Percentiles rank a stretch among this genome's conserved stretches.
Conservation (phyloP, 495 filamentous ascomycete species). For the Astrothelium macrocarpum region DNA sequence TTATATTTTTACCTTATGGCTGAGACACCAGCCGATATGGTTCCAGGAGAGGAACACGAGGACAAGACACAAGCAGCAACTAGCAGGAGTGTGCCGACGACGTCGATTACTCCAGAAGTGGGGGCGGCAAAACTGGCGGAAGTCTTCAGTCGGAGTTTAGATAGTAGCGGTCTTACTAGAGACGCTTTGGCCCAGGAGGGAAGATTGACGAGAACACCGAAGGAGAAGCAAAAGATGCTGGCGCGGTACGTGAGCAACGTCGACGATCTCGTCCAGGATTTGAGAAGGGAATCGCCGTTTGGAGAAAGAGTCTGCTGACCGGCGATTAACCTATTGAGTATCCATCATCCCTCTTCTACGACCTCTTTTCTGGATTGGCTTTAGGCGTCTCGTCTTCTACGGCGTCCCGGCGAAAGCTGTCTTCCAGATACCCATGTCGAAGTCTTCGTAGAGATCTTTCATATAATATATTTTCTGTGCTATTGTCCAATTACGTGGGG, state of each 20-base stretch:
- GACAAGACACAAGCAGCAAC: neutral
- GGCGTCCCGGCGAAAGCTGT: too few species aligned
- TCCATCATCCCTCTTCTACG: too few species aligned
- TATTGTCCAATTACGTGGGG: too few species aligned
- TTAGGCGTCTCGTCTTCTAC: too few species aligned
- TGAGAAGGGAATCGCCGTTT: slow-evolving; percentile 71
- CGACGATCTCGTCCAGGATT: slow-evolving; percentile 80
- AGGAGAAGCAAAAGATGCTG: slow-evolving; percentile 78
- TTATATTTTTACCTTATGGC: slow-evolving; percentile 98
- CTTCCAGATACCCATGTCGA: too few species aligned
- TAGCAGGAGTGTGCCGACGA: slow-evolving; percentile 29
- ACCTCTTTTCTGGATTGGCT: too few species aligned
- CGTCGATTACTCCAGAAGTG: slow-evolving; percentile 27
- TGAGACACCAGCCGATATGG: slow-evolving; percentile 53
- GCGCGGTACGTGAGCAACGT: slow-evolving; percentile 80
- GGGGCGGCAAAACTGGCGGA: slow-evolving; percentile 16
- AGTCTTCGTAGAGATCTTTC: too few species aligned
- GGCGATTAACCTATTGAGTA: neutral
- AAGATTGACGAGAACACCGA: slow-evolving; percentile 56
- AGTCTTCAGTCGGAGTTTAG: neutral
- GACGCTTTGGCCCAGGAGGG: slow-evolving; percentile 27
- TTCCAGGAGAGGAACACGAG: slow-evolving; percentile 24
- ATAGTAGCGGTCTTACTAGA: slow-evolving; percentile 24
- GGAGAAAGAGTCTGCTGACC: slow-evolving; percentile 21
- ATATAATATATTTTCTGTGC: too few species aligned